These are phyloP conservation scores for Benincasa hispida DNA, from an alignment of 306 rosid genomes.

Conservation along the genomic window DNA sequence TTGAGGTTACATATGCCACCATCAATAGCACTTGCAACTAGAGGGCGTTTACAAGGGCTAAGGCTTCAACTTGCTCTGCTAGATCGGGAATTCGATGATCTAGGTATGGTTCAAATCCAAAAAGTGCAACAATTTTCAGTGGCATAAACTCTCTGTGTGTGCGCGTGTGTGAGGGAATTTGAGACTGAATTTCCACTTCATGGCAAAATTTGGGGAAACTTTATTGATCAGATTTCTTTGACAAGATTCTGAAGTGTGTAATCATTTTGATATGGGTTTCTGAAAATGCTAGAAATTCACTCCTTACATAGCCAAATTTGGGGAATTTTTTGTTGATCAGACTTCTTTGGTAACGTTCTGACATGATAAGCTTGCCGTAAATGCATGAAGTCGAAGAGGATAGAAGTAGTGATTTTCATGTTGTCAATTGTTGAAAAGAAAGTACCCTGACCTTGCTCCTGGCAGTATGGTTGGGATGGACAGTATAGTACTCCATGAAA, in stretches of 20 bases:
- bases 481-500: neutral
- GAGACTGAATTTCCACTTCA: no score
- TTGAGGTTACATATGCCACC: conserved; percentile 82
- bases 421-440: neutral
- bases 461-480: neutral
- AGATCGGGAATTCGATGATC: conserved; percentile 93
- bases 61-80: conserved; percentile 98
- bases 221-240: neutral
- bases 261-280: neutral
- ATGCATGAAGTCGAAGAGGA: neutral
- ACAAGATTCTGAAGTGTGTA: neutral
- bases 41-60: conserved; percentile 91
- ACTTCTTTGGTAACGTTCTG: neutral
- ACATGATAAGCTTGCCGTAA: neutral
- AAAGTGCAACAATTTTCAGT: neutral
- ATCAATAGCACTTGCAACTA: conserved; percentile 70
- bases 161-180: neutral
- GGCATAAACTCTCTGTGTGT: neutral
- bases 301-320: neutral
- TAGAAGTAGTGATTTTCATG: neutral
- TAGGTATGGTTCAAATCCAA: conserved; percentile 27
- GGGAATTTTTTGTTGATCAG: neutral
- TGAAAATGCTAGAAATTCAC: neutral
- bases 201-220: no score
- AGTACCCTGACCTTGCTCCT: neutral